phyloP scores from a whole-genome alignment of 441 rosid genomes.

The Flueggea neowawraea region DNA sequence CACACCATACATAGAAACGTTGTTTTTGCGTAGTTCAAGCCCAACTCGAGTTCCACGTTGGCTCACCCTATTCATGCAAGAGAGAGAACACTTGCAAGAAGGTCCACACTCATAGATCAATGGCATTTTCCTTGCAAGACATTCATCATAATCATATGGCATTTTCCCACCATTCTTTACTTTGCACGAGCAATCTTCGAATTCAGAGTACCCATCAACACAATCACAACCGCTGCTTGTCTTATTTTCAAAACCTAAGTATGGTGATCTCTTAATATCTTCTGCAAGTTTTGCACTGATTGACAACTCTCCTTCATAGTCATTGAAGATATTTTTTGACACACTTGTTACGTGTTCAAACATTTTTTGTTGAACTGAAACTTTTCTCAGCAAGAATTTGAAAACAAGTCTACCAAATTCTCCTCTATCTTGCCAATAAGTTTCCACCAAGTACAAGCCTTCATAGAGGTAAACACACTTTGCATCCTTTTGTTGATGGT shows the following conservation, averaged over 20 bases:
- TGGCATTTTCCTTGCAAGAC: not conserved
- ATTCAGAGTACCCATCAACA: not conserved
- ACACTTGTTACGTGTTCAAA: not conserved
- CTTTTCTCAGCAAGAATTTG: constrained; percentile 48
- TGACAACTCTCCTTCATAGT: not conserved
- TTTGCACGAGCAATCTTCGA: not conserved
- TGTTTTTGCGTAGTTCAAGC: not conserved
- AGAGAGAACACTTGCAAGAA: not conserved
- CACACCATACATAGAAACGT: not conserved
- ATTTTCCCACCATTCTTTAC: not conserved
- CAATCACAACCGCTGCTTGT: not conserved
- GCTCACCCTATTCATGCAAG: not conserved
- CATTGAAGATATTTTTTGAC: not conserved
- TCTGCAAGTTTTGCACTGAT: too few relatives aligned
- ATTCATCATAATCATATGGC: not conserved
- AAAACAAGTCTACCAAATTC: constrained; percentile 56
- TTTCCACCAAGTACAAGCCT: constrained; percentile 55
- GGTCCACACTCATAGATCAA: not conserved
- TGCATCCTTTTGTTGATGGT: too few relatives aligned
- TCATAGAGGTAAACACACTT: constrained; percentile 22
- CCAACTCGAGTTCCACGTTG: too few relatives aligned
- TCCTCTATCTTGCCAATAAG: constrained; percentile 41
- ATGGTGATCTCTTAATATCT: too few relatives aligned
- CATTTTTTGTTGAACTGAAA: constrained; percentile 48
- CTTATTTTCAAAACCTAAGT: too few relatives aligned